Conservation (phyloP, 768 basidiomycete species). For the Naganishia vaughanmartiniae region DNA sequence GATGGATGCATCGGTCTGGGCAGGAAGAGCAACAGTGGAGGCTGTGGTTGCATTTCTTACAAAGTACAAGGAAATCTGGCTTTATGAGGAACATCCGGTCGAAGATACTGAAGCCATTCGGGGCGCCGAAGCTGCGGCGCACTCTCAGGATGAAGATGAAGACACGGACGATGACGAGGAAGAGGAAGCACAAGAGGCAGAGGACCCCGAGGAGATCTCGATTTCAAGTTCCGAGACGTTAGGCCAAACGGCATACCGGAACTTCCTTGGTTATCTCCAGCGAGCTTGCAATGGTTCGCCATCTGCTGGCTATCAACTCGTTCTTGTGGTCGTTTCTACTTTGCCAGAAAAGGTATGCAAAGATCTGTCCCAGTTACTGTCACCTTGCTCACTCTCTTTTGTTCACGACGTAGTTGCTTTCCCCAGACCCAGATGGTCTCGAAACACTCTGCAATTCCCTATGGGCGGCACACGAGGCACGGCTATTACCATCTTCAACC, state of each 20-base stretch:
- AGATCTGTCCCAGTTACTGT: background rate
- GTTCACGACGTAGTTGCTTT: constrained; percentile 40
- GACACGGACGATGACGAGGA: constrained; percentile 52
- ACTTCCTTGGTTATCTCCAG: constrained; percentile 73
- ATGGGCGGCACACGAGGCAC: constrained; percentile 75
- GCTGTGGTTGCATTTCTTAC: constrained; percentile 28
- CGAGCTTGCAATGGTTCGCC: constrained; percentile 31
- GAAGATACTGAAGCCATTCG: constrained; percentile 37
- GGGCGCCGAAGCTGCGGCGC: constrained; percentile 39
- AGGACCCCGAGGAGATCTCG: constrained; percentile 24
- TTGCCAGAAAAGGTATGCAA: constrained; percentile 63
- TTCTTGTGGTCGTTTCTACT: constrained; percentile 77
- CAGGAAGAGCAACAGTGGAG: constrained; percentile 25
- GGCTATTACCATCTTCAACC: constrained; percentile 59
- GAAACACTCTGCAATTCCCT: constrained; percentile 67
- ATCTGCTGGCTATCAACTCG: constrained; percentile 63
- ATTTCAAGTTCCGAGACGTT: constrained; percentile 43
- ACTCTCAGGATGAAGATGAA: constrained; percentile 51
- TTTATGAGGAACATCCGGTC: constrained; percentile 44
- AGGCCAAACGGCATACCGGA: constrained; percentile 58
- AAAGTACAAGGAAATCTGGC: constrained; percentile 72
- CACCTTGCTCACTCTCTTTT: background rate
- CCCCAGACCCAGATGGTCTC: constrained; percentile 51
- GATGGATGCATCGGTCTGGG: constrained; percentile 66
- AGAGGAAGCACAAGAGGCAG: constrained; percentile 45